Evolutionary conservation across 2,329 filamentous ascomycete species (phyloP).

Genomic region (Penicillium sp.): DNA sequence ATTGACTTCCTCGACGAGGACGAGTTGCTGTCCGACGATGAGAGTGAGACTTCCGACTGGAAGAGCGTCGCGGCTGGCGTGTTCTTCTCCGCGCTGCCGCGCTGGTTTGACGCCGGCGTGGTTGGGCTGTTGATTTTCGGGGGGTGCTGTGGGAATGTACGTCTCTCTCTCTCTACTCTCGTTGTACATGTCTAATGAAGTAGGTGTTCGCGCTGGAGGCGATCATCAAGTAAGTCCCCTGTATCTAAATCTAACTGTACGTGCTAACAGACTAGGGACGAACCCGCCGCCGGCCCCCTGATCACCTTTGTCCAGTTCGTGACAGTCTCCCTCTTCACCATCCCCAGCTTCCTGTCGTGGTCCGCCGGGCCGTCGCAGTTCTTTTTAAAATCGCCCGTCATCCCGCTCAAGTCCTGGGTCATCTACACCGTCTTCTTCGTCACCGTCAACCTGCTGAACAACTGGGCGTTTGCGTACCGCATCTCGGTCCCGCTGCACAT

Average conservation of each 20-base stretch:
- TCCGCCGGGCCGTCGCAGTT: constrained; percentile 59
- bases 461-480: constrained; percentile 94
- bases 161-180: constrained; percentile 25
- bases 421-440: constrained; percentile 90
- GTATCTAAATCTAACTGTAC: constrained; percentile 11
- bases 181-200: constrained; percentile 12
- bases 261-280: constrained; percentile 7
- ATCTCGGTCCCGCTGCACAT: constrained; percentile 97
- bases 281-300: constrained; percentile 60
- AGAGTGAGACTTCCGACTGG: background rate
- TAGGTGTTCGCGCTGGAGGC: constrained; percentile 94
- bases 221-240: constrained; percentile 73
- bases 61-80: constrained; percentile 24
- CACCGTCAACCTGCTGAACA: constrained; percentile 91
- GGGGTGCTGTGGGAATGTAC: constrained; percentile 88
- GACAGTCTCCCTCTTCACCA: constrained; percentile 74
- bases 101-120: constrained; percentile 59
- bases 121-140: constrained; percentile 90
- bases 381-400: constrained; percentile 70
- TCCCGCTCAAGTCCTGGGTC: constrained; percentile 80
- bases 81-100: constrained; percentile 41
- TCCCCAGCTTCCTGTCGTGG: constrained; percentile 68
- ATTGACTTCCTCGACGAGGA: background rate
- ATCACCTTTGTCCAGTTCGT: constrained; percentile 87
- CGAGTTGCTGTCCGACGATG: background rate